Evolutionary conservation across 2,329 filamentous ascomycete species (phyloP), one percentile per base, ranked within the genome.

Genomic region (Metarhizium sp.): DNA sequence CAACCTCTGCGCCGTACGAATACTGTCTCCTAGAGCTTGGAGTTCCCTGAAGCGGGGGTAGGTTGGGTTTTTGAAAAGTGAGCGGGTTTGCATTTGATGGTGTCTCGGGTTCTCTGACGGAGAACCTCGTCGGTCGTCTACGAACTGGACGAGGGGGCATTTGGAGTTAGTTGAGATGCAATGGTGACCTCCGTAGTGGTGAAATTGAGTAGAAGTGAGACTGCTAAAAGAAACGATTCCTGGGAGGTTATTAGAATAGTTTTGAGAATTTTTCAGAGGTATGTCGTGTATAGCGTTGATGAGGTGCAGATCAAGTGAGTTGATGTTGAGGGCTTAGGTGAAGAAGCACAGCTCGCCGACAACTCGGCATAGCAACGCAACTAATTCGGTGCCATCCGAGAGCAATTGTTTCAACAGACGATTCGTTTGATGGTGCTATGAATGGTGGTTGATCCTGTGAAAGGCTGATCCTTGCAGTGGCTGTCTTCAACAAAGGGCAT

Each of bases 21-120:
- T 72, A 73, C 57, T 72, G 69, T 43, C 70, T 63, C 34, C 69
- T 63, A 11, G 68, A 64, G 48, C 68, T 71, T 5, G 71, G 69
- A 0, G 71, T 71, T 3, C 67, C 70, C 40, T 61, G 58, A 3
- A 64, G 56, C 2, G 58, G 52, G 14, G 64, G 66, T 11, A 67
- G 53, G 6, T 64, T 62, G 38, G 65, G 66, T 30, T 62, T 65
- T 40, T 59, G 57, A 51, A 67, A 61, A 4, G 51, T 42, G 25
- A 48, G 46, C 29, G 51, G 51, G 7, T 54, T 53, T 8, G 52
- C 36, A 43, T 51, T 50, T 32, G 50, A 54, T 20, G 51, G 45
- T 46, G 59, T 18, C 38, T 58, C 57, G 25, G 57, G 49, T n/a
- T 58, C 57, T 38, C 47, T 40, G 32, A 51, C 52, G 18, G 57